Conservation (phyloP, 2,329 filamentous ascomycete genomes). For the Calonectria leucothoes region DNA sequence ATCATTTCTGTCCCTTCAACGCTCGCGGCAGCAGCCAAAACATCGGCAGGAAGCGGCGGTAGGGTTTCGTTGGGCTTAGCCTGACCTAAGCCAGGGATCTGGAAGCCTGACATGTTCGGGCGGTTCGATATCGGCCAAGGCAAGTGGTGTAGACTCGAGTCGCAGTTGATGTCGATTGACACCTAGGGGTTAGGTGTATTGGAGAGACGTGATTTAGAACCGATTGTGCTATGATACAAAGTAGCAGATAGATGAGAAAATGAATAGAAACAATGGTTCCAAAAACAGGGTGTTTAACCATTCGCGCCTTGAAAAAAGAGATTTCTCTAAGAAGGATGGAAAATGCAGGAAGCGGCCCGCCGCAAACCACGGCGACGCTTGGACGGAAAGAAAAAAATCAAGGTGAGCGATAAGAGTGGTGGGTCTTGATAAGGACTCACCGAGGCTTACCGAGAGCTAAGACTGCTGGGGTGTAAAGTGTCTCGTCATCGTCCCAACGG, state of each 20-base stretch:
- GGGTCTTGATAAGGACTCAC: conserved; percentile 21
- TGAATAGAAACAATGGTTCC: neutral
- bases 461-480: conserved; percentile 17
- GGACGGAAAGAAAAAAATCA: conserved; percentile 44
- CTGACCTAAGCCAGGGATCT: conserved; percentile 57
- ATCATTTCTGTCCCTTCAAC: conserved; percentile 38
- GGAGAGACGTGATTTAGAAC: neutral
- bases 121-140: neutral
- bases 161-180: neutral
- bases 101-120: conserved; percentile 53
- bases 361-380: conserved; percentile 16
- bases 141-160: neutral
- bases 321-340: conserved; percentile 6
- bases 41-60: conserved; percentile 51
- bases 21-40: conserved; percentile 45
- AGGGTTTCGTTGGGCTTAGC: conserved; percentile 56
- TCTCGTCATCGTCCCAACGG: conserved; percentile 36
- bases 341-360: neutral
- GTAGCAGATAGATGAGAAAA: neutral
- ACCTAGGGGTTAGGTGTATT: neutral
- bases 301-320: neutral
- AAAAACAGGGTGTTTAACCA: neutral
- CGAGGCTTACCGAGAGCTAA: conserved; percentile 34
- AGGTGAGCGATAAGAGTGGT: conserved; percentile 42
- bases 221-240: neutral